Conservation (phyloP, 2,329 filamentous ascomycete species). For the Clarireedia sp. region DNA sequence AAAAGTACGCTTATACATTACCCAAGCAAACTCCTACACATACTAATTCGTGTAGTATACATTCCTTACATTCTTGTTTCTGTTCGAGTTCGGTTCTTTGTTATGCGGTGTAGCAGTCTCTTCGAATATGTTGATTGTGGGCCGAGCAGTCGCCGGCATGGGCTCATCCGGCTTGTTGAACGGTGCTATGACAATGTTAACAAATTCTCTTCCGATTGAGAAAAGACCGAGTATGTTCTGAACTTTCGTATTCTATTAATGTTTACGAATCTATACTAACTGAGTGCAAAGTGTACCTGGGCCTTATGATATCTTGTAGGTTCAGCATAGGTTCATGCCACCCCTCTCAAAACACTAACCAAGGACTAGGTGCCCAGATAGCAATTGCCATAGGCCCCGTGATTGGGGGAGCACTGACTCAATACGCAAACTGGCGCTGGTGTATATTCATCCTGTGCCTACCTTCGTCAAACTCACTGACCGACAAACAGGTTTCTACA, state of each 20-base stretch:
- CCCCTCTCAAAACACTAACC: neutral
- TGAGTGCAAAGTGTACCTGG: neutral
- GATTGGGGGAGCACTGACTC: slow-evolving; percentile 11
- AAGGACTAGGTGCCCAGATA: neutral
- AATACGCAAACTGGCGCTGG: slow-evolving; percentile 12
- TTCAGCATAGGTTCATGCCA: neutral
- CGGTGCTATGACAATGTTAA: slow-evolving; percentile 42
- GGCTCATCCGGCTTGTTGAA: slow-evolving; percentile 44
- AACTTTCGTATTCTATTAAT: too few relatives aligned
- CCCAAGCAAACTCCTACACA: neutral
- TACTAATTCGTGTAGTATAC: slow-evolving; percentile 1
- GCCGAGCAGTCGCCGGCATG: slow-evolving; percentile 44
- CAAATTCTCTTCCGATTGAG: neutral
- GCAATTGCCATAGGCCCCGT: slow-evolving; percentile 9
- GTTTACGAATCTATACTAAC: neutral
- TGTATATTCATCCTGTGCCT: neutral
- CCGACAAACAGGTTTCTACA: slow-evolving; percentile 16
- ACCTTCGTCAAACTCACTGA: neutral
- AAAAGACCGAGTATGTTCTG: neutral
- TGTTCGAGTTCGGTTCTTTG: slow-evolving; percentile 49
- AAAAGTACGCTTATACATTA: neutral
- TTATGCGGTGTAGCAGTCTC: slow-evolving; percentile 42
- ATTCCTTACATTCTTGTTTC: slow-evolving; percentile 28
- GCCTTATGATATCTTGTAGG: neutral
- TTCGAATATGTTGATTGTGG: slow-evolving; percentile 45